A percentile compares a stretch with the other conserved stretches of the same genome.
Evolutionary conservation across 2,329 filamentous ascomycete genomes (phyloP).

Genomic region (Chaetomiaceae sp.): DNA sequence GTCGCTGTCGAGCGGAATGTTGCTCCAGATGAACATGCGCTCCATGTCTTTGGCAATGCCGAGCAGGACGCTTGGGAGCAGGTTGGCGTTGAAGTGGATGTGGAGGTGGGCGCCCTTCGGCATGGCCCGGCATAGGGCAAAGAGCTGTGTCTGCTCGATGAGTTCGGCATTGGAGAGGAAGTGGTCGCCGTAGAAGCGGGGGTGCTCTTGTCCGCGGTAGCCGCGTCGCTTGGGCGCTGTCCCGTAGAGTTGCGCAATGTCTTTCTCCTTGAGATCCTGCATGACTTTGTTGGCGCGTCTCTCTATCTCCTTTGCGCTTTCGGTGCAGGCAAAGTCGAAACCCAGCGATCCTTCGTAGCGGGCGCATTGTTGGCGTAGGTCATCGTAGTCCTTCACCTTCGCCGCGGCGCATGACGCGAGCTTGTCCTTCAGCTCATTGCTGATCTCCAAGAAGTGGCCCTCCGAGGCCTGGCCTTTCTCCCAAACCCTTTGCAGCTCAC

Average conservation of each 20-base stretch:
- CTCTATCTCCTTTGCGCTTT: constrained; percentile 27
- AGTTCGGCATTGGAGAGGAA: constrained; percentile 53
- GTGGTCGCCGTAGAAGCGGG: constrained; percentile 49
- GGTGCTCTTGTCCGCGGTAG: constrained; percentile 42
- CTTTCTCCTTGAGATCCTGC: constrained; percentile 34
- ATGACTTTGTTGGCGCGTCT: constrained; percentile 38
- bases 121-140: constrained; percentile 52
- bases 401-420: background rate
- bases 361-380: constrained; percentile 4
- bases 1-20: constrained; percentile 42
- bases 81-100: constrained; percentile 73
- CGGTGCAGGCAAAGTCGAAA: constrained; percentile 20
- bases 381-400: constrained; percentile 8
- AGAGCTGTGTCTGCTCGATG: constrained; percentile 54
- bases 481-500: background rate
- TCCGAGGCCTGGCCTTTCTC: background rate
- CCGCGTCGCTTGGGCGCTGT: constrained; percentile 33
- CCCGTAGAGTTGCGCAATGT: constrained; percentile 37
- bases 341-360: constrained; percentile 14
- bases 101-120: constrained; percentile 72
- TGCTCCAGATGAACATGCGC: constrained; percentile 67
- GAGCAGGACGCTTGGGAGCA: constrained; percentile 58
- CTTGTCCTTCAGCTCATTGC: background rate
- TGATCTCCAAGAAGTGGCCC: background rate
- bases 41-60: constrained; percentile 50